Base-by-base conservation (phyloP, 352 stramenopile species). In the Blastocystis sp. region DNA sequence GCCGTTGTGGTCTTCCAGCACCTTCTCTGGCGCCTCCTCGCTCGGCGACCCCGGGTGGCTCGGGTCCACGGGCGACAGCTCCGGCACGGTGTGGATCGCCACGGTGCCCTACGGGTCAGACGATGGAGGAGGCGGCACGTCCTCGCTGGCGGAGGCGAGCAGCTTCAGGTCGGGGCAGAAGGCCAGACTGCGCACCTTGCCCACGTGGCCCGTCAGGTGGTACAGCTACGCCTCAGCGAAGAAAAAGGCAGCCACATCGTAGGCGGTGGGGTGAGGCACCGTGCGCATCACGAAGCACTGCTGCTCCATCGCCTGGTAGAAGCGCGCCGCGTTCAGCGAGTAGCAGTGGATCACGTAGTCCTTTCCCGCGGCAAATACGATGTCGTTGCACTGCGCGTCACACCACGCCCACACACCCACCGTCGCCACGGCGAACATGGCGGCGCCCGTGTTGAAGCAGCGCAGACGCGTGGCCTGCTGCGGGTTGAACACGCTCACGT, bases 341-440 rank as follows among this genome's bases (percentile, higher is more conserved):
- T 76, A 87, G 17, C 34, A 34, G 42, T 87, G 62, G 42, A 87
- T 61, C 34, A n/a, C 42, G 43, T 87, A 87, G 45, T 87, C 77
- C 62, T 77, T 77, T 81, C 77, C 77, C 14, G 77, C 65, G 42
- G 65, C 77, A 42, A 87, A 87, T 19, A 87, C 24, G 3, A 87
- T n/a, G 57, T 78, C 77, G 19, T 87, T 14, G 10, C 28, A 19
- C 77, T 87, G 40, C 45, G n/a, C n/a, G n/a, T n/a, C n/a, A n/a
- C n/a, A n/a, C n/a, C n/a, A n/a, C n/a, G n/a, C n/a, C n/a, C n/a
- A 45, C 4, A 76, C 9, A 4, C 45, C 3, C 24, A 87, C 77
- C 6, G 62, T 40, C 7, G 77, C 77, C 62, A 87, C 65, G 19
- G 38, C 19, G 24, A 78, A 77, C n/a, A 87, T 19, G n/a, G 77